Base-by-base conservation (phyloP, 306 rosid genomes). In the Malus orientalis region DNA sequence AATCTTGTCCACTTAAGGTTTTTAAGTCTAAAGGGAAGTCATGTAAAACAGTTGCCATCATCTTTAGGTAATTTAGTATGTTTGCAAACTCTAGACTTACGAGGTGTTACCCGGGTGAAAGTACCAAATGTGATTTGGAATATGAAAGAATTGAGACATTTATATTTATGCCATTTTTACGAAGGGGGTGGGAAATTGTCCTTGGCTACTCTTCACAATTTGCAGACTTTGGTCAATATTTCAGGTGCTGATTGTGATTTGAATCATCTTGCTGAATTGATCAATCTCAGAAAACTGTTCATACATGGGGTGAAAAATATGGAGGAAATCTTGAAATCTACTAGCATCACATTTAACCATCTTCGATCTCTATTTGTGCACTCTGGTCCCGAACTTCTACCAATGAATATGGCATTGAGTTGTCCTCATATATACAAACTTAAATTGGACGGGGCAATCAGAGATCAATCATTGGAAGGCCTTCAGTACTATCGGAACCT, bases 171-270 rank as follows among this genome's bases (percentile, higher is more conserved):
- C n/a, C 0, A 3, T 67, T 8, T 16, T 18, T 53, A 51, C 58
- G 0, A 15, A 6, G n/a, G 45, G 58, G 40, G 49, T 27, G 8
- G 19, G 47, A 44, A 44, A 36, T 30, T 82, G 58, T 70, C 61
- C 53, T 68, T 86, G 42, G 84, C 77, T 61, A 79, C 71, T 74
- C 64, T 78, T 16, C 71, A 18, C 55, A 81, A 84, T 45, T 78
- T 88, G 81, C 90, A 84, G 55, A 84, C 89, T 3, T 53, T 87
- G 1, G 83, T 81, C 11, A 80, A 81, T 51, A 78, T 85, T 44
- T 85, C 84, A 1, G 81, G 82, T 14, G 70, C 73, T 64, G 78
- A 80, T 74, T 84, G 82, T 60, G 85, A 83, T 18, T 70, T 83
- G 14, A 78, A 81, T 30, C 80, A 80, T 61, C 57, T 89, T 33